Conservation (phyloP, 805 yeast species). For the Yamadazyma paraphyllophila region DNA sequence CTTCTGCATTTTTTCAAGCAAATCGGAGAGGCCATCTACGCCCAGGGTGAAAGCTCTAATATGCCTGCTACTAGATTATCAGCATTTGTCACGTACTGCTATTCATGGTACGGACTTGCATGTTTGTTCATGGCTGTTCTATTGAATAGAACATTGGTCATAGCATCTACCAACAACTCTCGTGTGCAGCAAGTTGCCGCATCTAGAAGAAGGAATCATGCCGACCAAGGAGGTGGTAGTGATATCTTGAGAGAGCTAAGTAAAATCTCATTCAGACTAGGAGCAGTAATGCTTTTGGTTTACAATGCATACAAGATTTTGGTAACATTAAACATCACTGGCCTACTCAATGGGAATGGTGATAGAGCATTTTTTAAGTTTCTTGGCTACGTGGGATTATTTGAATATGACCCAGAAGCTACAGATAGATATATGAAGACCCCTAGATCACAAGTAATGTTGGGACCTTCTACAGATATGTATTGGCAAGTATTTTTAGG, state of each 20-base stretch:
- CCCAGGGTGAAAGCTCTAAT: conserved; percentile 8
- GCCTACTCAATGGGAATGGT: conserved; percentile 14
- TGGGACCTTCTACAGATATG: conserved; percentile 51
- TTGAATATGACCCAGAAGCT: conserved; percentile 23
- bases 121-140: conserved; percentile 39
- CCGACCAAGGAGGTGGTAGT: conserved; percentile 12
- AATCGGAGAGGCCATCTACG: conserved; percentile 4
- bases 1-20: conserved; percentile 1
- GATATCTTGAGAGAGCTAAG: conserved; percentile 20
- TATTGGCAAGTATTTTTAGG: conserved; percentile 59
- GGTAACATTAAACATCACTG: conserved; percentile 28
- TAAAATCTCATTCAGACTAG: conserved; percentile 26
- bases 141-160: conserved; percentile 35
- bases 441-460: conserved; percentile 24
- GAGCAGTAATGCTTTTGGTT: conserved; percentile 24
- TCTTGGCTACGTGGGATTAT: conserved; percentile 15
- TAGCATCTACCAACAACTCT: conserved; percentile 35
- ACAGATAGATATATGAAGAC: conserved; percentile 30
- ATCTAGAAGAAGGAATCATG: conserved; percentile 13
- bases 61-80: conserved; percentile 4
- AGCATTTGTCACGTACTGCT: conserved; percentile 26
- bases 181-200: conserved; percentile 21
- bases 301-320: conserved; percentile 27
- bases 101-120: conserved; percentile 36
- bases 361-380: conserved; percentile 15